Evolutionary conservation across 2,329 filamentous ascomycete genomes (phyloP), one percentile per base, ranked within the genome.

Genomic region (Zopfia rhizophila): DNA sequence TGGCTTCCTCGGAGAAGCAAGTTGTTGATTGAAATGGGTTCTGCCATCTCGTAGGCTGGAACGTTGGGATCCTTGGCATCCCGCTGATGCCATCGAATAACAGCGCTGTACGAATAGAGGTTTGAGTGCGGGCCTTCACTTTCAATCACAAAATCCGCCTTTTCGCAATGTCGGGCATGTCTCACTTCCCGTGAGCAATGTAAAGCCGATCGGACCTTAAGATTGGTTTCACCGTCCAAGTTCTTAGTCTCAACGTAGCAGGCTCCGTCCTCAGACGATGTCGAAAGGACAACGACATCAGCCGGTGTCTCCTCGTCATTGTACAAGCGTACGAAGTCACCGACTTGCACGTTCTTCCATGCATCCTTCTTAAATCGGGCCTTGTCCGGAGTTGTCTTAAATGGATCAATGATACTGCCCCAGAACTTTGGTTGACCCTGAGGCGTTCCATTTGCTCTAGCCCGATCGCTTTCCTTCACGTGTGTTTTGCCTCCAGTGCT

Each of bases 201-300:
- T 29, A 99, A 81, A 14, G 94, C 91, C 65, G 93, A 90, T 48
- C 94, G 88, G 51, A 97, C 91, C 73, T 99, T 99, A 53, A 99
- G 77, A 63, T 99, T 99, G 2, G 94, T 99, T 75, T 99, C 94
- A 38, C 94, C 94, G 65, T 99, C 94, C 77, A 99, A 71, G 68
- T 96, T 97, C 78, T 97, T 99, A 2, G 94, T 99, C 74, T 99
- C 94, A 16, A 99, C 89, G 62, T 97, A 99, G 73, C 94, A 99
- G 25, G 90, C 90, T 38, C 94, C 94, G 61, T 99, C 94, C 1
- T 88, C 82, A 61, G 97, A 94, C 2, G 94, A 96, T 0, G 94
- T 97, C 2, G 94, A 90, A 17, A 99, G 76, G 30, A 99, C 89
- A 35, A 97, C 87, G 33, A 99, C 79, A 72, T 99, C 94, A 35